Evolutionary conservation across 495 filamentous ascomycete species (phyloP).

Genomic region (Trichoderma orchidacearum): DNA sequence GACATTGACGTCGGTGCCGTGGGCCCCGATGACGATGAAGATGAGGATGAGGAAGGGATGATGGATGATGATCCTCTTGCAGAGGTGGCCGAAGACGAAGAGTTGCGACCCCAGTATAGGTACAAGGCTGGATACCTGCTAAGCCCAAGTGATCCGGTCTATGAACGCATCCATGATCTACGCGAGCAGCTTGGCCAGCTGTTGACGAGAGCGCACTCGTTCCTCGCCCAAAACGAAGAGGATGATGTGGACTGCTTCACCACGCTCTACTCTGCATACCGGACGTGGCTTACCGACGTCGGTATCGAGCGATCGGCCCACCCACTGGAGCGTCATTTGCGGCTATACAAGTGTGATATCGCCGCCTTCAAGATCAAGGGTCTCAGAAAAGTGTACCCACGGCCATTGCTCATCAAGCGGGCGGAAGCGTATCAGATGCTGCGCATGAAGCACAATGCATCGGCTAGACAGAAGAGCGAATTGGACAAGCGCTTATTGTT

Average conservation of each 20-base stretch:
- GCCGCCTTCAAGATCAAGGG: conserved; percentile 90
- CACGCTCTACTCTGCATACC: conserved; percentile 78
- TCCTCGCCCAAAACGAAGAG: conserved; percentile 72
- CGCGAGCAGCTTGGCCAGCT: conserved; percentile 67
- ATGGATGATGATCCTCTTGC: conserved; percentile 46
- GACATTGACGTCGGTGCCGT: conserved; percentile 43
- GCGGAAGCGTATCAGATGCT: conserved; percentile 92
- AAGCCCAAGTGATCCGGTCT: conserved; percentile 42
- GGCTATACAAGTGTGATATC: conserved; percentile 72
- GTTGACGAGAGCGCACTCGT: conserved; percentile 71
- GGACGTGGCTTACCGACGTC: conserved; percentile 95
- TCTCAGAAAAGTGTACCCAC: conserved; percentile 79
- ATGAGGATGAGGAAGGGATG: conserved; percentile 51
- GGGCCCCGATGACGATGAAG: conserved; percentile 34
- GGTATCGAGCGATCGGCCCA: conserved; percentile 93
- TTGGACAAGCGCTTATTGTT: conserved; percentile 72
- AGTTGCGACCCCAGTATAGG: conserved; percentile 64
- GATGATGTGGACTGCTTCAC: conserved; percentile 95
- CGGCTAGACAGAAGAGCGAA: conserved; percentile 67
- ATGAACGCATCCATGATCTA: conserved; percentile 63
- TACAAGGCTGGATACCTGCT: conserved; percentile 83
- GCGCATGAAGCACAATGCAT: conserved; percentile 82
- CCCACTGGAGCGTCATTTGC: conserved; percentile 72
- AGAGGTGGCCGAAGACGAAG: conserved; percentile 68
- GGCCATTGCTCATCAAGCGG: conserved; percentile 74